Percentiles rank a stretch among this genome's conserved stretches.
These are phyloP conservation scores for Erodium texanum DNA, from an alignment of 441 rosid genomes.

Conservation along the genomic window DNA sequence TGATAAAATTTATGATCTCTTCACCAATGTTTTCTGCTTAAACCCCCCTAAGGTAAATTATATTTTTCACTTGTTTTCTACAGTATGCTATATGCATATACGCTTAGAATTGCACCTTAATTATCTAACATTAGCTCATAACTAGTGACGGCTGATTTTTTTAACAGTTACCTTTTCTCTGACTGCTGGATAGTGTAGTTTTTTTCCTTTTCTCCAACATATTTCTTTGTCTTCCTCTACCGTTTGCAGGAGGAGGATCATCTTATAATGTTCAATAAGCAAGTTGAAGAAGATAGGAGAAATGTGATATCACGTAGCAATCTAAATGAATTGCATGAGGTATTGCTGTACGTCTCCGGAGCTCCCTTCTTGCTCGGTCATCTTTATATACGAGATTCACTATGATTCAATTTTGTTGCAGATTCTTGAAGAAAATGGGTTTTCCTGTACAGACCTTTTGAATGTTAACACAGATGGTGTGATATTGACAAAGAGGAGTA, in stretches of 20 bases:
- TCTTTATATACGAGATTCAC: constrained; percentile 12
- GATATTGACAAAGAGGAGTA: constrained; percentile 67
- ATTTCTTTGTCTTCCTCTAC: constrained; percentile 3
- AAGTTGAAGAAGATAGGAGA: constrained; percentile 82
- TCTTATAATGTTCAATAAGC: constrained; percentile 66
- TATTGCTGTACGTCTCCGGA: constrained; percentile 13
- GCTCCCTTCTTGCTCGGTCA: not conserved
- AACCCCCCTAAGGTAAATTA: constrained; percentile 64
- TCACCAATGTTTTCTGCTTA: constrained; percentile 58
- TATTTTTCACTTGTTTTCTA: not conserved
- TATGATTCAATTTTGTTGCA: constrained; percentile 26
- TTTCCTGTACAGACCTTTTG: constrained; percentile 64
- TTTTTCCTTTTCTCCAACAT: not conserved
- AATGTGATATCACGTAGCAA: constrained; percentile 79
- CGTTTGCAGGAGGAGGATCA: constrained; percentile 67
- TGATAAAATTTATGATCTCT: constrained; percentile 60
- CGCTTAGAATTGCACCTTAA: not conserved
- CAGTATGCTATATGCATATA: too few species aligned
- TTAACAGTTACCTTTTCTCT: not conserved
- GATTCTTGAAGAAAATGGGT: constrained; percentile 86
- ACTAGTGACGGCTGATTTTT: not conserved
- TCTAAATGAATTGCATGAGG: constrained; percentile 76
- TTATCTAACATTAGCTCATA: not conserved
- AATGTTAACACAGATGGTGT: constrained; percentile 74
- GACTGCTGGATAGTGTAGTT: not conserved